Conservation (phyloP, 2,329 filamentous ascomycete species). For the Apiospora malaysiana region DNA sequence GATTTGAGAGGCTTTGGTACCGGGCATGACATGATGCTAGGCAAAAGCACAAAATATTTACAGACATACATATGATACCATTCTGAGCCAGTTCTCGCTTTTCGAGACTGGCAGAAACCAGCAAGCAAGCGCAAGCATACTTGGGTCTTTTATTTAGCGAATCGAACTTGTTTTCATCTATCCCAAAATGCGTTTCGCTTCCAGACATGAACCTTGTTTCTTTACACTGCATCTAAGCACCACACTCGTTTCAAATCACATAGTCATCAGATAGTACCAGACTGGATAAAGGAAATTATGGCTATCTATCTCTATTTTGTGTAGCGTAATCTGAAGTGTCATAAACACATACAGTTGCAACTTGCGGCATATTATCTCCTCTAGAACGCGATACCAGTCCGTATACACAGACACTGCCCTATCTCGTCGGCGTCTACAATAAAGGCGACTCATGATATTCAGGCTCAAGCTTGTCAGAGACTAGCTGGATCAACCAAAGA, state of each 20-base stretch:
- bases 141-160: conserved; percentile 4
- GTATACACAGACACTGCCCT: no score
- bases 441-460: no score
- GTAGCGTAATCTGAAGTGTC: background rate
- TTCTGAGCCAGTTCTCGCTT: conserved; percentile 11
- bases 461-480: no score
- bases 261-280: background rate
- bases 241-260: background rate
- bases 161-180: conserved; percentile 5
- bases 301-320: no score
- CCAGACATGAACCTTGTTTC: background rate
- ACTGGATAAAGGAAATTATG: background rate
- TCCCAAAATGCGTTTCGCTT: background rate
- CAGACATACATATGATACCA: conserved; percentile 15
- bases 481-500: no score
- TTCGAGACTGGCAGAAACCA: conserved; percentile 4
- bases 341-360: background rate
- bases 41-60: conserved; percentile 18
- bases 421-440: no score
- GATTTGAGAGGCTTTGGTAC: background rate
- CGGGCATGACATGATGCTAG: conserved; percentile 10
- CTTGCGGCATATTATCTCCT: no score
- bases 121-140: conserved; percentile 14
- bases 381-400: no score
- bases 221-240: background rate